phyloP scores from a whole-genome alignment of 768 basidiomycete genomes.

The Boletus rubropictus region DNA sequence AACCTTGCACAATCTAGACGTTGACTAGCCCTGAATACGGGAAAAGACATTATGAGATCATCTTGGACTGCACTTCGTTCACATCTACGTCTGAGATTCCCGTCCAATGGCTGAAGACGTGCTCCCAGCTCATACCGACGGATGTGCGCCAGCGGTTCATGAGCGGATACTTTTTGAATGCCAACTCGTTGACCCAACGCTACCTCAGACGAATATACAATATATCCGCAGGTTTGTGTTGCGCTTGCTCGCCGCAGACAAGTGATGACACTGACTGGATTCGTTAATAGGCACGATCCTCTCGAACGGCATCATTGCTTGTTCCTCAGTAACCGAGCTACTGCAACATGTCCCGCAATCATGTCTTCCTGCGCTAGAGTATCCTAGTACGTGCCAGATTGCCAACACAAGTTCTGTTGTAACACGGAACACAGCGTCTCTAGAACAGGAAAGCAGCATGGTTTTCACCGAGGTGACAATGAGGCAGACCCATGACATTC shows the following conservation, averaged over 20 bases:
- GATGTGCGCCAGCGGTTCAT: slow-evolving; percentile 62
- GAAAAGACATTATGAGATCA: slow-evolving; percentile 56
- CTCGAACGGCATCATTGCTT: slow-evolving; percentile 49
- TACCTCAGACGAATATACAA: slow-evolving; percentile 77
- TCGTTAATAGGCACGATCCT: slow-evolving; percentile 42
- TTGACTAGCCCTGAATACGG: slow-evolving; percentile 44
- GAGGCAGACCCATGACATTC: slow-evolving; percentile 58
- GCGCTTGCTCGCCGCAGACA: not conserved
- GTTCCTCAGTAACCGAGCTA: slow-evolving; percentile 60
- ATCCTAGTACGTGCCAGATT: slow-evolving; percentile 45
- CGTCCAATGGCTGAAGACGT: slow-evolving; percentile 74
- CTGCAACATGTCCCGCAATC: slow-evolving; percentile 48
- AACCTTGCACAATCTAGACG: slow-evolving; percentile 35
- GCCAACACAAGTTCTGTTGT: slow-evolving; percentile 1
- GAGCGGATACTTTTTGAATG: slow-evolving; percentile 63
- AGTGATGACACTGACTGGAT: not conserved
- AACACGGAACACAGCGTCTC: slow-evolving; percentile 37
- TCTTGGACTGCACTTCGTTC: slow-evolving; percentile 80
- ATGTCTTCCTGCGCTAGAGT: slow-evolving; percentile 41
- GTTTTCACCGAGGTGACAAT: slow-evolving; percentile 60
- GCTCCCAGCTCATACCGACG: slow-evolving; percentile 64
- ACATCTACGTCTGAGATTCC: slow-evolving; percentile 72
- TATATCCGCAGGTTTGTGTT: slow-evolving; percentile 45
- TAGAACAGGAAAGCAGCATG: slow-evolving; percentile 56
- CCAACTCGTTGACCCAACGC: slow-evolving; percentile 63